A percentile compares a stretch with the other conserved stretches of the same genome.
Evolutionary conservation across 805 yeast genomes (phyloP).

Genomic region (Candida parachauliodes): DNA sequence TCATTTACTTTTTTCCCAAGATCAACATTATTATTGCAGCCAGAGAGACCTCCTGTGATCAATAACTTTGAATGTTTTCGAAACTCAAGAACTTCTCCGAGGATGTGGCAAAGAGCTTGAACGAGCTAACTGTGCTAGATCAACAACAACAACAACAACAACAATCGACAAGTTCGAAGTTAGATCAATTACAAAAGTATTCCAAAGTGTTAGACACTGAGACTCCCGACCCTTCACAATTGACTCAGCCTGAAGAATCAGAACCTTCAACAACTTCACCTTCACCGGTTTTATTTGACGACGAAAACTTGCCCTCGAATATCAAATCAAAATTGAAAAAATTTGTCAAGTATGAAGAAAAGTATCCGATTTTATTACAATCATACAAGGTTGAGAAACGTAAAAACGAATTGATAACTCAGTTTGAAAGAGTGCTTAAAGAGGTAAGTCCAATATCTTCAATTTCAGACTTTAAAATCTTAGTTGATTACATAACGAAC

Average conservation of each 20-base stretch:
- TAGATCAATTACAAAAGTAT: conserved; percentile 31
- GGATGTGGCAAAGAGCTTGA: conserved; percentile 43
- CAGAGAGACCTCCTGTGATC: conserved; percentile 1
- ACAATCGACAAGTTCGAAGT: conserved; percentile 13
- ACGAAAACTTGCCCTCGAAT: conserved; percentile 50
- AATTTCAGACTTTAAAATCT: conserved; percentile 65
- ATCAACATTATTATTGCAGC: conserved; percentile 2
- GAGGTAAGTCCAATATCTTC: conserved; percentile 81
- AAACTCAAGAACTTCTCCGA: conserved; percentile 41
- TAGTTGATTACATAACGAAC: conserved; percentile 67
- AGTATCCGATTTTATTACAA: conserved; percentile 78
- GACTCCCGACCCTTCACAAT: conserved; percentile 47
- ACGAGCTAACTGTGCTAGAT: conserved; percentile 21
- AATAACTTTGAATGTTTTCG: conserved; percentile 30
- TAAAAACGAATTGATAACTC: conserved; percentile 53
- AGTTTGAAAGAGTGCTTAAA: conserved; percentile 65
- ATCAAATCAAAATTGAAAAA: conserved; percentile 64
- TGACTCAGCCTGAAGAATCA: conserved; percentile 45
- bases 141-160: conserved; percentile 11
- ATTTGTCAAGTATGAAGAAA: conserved; percentile 82
- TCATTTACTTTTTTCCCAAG: neutral
- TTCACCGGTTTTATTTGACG: conserved; percentile 13
- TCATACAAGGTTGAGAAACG: conserved; percentile 83
- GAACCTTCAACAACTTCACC: conserved; percentile 5
- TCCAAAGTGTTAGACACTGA: conserved; percentile 31